Conservation (phyloP, 139 green algal genomes). For the Chlamydomonas urium region DNA sequence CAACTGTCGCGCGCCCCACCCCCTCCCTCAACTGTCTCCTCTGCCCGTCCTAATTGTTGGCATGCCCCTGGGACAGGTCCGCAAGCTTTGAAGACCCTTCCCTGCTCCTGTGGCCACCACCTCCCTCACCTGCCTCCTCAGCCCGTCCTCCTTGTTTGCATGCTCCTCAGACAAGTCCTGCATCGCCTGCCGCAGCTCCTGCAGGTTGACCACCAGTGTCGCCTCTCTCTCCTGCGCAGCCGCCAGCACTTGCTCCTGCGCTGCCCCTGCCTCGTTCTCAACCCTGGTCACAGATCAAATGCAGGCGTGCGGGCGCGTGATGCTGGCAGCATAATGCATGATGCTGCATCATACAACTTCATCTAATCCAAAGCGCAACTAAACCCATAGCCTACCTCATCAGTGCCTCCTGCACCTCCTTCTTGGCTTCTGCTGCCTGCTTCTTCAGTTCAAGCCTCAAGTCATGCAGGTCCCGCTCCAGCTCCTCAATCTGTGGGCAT, state of each 20-base stretch:
- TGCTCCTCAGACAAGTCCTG: slow-evolving; percentile 4
- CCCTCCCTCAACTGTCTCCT: background rate
- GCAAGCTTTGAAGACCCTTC: no score
- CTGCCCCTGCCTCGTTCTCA: slow-evolving; percentile 29
- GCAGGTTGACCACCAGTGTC: slow-evolving; percentile 11
- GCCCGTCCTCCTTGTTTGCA: slow-evolving; percentile 30
- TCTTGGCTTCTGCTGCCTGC: slow-evolving; percentile 24
- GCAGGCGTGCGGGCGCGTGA: background rate
- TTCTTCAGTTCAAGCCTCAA: slow-evolving; percentile 28
- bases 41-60: background rate
- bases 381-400: background rate
- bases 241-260: slow-evolving; percentile 28
- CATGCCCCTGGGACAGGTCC: background rate
- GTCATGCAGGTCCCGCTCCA: slow-evolving; percentile 26
- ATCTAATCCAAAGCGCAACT: background rate
- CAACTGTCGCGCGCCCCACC: background rate
- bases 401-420: slow-evolving; percentile 26
- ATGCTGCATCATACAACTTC: background rate
- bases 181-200: slow-evolving; percentile 24
- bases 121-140: slow-evolving; percentile 15
- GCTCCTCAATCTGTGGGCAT: slow-evolving; percentile 24
- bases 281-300: slow-evolving; percentile 4
- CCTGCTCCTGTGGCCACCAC: no score
- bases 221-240: slow-evolving; percentile 28
- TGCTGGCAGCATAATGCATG: background rate